These are phyloP conservation scores for Kingdonia uniflora DNA, from an alignment of 164 flowering plant genomes.

Conservation along the genomic window DNA sequence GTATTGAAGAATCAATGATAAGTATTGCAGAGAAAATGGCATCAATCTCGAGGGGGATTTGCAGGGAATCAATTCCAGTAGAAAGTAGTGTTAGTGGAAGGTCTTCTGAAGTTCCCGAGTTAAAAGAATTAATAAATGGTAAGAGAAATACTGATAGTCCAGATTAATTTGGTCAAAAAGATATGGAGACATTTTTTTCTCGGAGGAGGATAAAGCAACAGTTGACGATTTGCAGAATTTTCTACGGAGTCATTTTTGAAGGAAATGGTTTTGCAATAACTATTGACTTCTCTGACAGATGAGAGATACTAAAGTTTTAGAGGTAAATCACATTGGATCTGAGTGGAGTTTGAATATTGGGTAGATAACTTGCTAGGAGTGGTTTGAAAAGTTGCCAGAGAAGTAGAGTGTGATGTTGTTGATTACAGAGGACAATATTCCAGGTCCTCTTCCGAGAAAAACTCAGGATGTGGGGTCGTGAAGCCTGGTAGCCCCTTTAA, in stretches of 20 bases:
- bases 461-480: constrained; percentile 24
- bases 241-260: background rate
- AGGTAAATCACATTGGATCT: constrained; percentile 18
- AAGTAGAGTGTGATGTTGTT: constrained; percentile 60
- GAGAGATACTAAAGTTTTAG: constrained; percentile 11
- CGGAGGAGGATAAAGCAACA: constrained; percentile 21
- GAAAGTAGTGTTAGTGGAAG: background rate
- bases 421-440: constrained; percentile 42
- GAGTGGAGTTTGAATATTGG: constrained; percentile 60
- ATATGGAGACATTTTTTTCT: constrained; percentile 11
- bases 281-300: background rate
- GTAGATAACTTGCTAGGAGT: constrained; percentile 71
- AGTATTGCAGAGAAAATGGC: constrained; percentile 1
- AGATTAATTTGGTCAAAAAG: constrained; percentile 6
- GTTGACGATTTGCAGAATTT: constrained; percentile 13
- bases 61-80: constrained; percentile 6
- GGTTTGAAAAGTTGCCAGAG: constrained; percentile 71
- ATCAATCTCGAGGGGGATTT: background rate
- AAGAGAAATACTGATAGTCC: constrained; percentile 4
- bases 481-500: constrained; percentile 51
- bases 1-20: no score
- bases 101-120: no score
- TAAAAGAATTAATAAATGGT: constrained; percentile 10
- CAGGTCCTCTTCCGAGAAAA: constrained; percentile 52
- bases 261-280: constrained; percentile 4